Evolutionary conservation across 192 early-diverging fungal species (phyloP).

Genomic region (Coemansia sp.): DNA sequence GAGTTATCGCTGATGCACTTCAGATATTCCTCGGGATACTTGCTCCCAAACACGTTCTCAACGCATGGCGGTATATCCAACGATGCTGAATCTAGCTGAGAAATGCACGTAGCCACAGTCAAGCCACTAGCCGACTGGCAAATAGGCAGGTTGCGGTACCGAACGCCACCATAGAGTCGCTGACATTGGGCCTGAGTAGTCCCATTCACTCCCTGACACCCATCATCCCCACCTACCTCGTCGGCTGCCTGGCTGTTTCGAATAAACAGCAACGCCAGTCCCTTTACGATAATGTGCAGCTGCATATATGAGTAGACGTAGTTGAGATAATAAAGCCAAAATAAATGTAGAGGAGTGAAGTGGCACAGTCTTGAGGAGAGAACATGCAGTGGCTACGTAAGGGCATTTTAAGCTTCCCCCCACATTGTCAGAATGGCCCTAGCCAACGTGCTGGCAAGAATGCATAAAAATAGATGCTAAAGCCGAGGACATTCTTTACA

Average conservation of each 20-base stretch:
- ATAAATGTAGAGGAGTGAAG: not conserved
- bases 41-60: not conserved
- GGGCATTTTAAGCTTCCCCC: not conserved
- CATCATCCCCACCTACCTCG: not conserved
- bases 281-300: conserved; percentile 1
- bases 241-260: not conserved
- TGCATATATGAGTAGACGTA: not conserved
- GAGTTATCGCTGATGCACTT: conserved; percentile 22
- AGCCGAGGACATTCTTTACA: not conserved
- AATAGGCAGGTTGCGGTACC: conserved; percentile 8
- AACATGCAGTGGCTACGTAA: not conserved
- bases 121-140: not conserved
- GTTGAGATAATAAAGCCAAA: not conserved
- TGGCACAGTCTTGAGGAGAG: not conserved
- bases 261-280: conserved; percentile 1
- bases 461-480: not conserved
- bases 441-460: not conserved
- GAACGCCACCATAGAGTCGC: conserved; percentile 28
- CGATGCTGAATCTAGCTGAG: not conserved
- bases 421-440: not conserved
- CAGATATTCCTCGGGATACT: conserved; percentile 23
- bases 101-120: conserved; percentile 10
- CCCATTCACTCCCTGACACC: conserved; percentile 23
- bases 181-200: conserved; percentile 25
- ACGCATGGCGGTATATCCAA: conserved; percentile 23